phyloP scores from a whole-genome alignment of 2,329 filamentous ascomycete species.

The Alternaria longipes region DNA sequence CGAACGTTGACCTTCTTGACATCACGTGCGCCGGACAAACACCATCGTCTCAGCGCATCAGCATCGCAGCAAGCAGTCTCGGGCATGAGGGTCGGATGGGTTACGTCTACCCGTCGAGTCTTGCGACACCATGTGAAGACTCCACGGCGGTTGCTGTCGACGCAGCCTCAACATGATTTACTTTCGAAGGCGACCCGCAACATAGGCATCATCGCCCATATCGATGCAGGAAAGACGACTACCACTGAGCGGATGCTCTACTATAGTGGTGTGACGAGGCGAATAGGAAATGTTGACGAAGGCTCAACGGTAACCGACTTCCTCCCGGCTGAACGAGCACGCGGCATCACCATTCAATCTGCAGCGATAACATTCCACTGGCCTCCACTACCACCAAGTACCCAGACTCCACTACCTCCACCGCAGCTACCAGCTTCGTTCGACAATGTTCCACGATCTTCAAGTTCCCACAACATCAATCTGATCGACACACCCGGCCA shows the following conservation, averaged over 20 bases:
- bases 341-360: conserved; percentile 97
- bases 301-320: conserved; percentile 98
- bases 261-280: conserved; percentile 87
- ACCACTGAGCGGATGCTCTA: conserved; percentile 99
- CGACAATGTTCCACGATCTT: conserved; percentile 56
- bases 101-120: conserved; percentile 46
- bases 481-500: conserved; percentile 94
- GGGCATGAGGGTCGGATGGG: conserved; percentile 49
- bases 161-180: conserved; percentile 29
- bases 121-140: conserved; percentile 43
- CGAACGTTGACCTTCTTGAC: conserved; percentile 27
- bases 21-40: conserved; percentile 38
- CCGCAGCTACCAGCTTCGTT: conserved; percentile 42
- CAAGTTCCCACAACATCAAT: conserved; percentile 61
- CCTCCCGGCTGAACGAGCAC: conserved; percentile 86
- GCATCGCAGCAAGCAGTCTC: conserved; percentile 23
- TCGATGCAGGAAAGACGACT: conserved; percentile 98
- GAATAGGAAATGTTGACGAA: conserved; percentile 92
- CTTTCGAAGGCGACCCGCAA: conserved; percentile 82
- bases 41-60: conserved; percentile 13
- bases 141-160: conserved; percentile 43
- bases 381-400: conserved; percentile 69
- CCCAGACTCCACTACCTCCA: conserved; percentile 29
- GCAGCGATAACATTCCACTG: conserved; percentile 95
- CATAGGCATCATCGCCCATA: conserved; percentile 98